Conservation (phyloP, 208 protist species). For the Wallacemonas collosoma region DNA sequence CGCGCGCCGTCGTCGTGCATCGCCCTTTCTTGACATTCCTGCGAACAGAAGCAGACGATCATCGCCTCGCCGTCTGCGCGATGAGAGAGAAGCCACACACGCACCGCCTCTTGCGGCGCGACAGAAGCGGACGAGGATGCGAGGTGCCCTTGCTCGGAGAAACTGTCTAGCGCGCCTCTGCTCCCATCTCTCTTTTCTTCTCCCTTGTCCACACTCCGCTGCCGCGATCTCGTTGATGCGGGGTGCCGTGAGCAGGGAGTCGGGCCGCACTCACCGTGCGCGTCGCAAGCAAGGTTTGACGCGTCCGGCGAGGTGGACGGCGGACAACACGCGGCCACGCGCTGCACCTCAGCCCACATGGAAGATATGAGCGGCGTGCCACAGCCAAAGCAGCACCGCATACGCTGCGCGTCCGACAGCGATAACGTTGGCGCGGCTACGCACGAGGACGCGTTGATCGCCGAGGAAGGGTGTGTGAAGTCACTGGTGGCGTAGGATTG, state of each 20-base stretch:
- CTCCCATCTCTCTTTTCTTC: too few relatives aligned
- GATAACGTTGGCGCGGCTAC: not conserved
- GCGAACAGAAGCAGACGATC: conserved; percentile 27
- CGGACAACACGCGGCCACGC: conserved; percentile 9
- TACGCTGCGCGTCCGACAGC: not conserved
- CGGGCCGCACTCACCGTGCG: too few relatives aligned
- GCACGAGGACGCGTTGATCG: not conserved
- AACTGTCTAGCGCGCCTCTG: not conserved
- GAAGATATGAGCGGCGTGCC: conserved; percentile 33
- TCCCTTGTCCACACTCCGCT: not conserved
- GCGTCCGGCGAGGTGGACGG: too few relatives aligned
- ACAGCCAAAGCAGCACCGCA: conserved; percentile 43
- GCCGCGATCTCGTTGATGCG: too few relatives aligned
- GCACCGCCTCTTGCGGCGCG: not conserved
- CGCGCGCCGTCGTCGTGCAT: conserved; percentile 27
- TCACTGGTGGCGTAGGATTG: conserved; percentile 34
- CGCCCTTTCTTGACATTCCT: conserved; percentile 12
- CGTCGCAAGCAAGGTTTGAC: not conserved
- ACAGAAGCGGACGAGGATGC: too few relatives aligned
- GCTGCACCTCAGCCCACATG: conserved; percentile 32
- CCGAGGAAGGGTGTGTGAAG: not conserved
- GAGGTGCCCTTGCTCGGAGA: too few relatives aligned
- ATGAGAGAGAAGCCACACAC: not conserved
- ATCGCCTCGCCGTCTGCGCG: conserved; percentile 1
- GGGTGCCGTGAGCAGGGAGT: too few relatives aligned